Base-by-base conservation (phyloP, 1,284 basidiomycete species). In the Limonomyces culmigenus region DNA sequence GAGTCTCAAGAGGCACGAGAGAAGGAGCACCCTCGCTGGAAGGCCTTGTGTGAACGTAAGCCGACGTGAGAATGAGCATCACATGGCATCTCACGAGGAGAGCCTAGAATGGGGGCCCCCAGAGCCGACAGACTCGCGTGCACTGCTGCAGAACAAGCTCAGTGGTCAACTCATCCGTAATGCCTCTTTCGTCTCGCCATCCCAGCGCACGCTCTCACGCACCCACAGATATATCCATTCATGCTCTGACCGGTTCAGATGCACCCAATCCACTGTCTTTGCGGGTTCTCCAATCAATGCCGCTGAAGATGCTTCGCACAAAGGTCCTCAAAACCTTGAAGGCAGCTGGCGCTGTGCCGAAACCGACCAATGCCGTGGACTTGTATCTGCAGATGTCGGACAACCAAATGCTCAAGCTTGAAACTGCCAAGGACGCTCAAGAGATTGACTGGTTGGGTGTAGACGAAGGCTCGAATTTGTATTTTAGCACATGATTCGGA, bases 391-490 rank as follows among this genome's bases (percentile, higher is more conserved):
- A 16, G 10, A 32, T 32, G 30, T 32, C 10, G 30, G 30, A 13
- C 23, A 60, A 58, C 19, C 41, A 49, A 4, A 55, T 70, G 25
- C 52, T 56, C 17, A 55, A 59, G 34, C 50, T 85, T 18, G 58
- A 57, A 8, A 43, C 47, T 13, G 58, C 65, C 20, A 51, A 65
- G 20, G 65, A 70, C 38, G 43, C 47, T 10, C 64, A 64, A 36
- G 65, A 73, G 40, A 49, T 84, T 34, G 66, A 62, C 37, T 83
- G 80, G 77, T 67, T 74, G 48, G 80, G 80, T 2, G 47, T 85
- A 27, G 74, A 80, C 41, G 61, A 68, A n/a, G 65, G 59, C 8
- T 10, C 30, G n/a, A 8, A 27, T n/a, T n/a, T n/a, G n/a, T n/a
- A n/a, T n/a, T n/a, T n/a, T n/a, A n/a, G n/a, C n/a, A n/a, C n/a